Evolutionary conservation across 75 land plant genomes (phyloP).

Genomic region (Chamaecyparis obtusa): DNA sequence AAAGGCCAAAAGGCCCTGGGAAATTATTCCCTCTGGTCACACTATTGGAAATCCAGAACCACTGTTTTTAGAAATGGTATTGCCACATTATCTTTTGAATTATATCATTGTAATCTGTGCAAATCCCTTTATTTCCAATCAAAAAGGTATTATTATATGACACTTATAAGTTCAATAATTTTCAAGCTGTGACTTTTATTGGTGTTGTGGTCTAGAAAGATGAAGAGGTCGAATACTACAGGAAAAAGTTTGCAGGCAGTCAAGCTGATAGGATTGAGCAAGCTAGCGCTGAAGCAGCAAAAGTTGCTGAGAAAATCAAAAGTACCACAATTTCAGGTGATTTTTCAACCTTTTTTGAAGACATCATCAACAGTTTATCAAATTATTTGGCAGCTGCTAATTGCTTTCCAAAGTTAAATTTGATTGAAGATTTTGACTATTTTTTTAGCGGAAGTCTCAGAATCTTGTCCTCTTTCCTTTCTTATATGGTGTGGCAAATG

Average conservation of each 20-base stretch:
- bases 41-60: constrained; percentile 85
- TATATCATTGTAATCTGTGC: not conserved
- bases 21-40: constrained; percentile 76
- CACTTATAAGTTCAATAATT: not conserved
- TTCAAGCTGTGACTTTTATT: not conserved
- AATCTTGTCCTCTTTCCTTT: not conserved
- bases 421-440: not conserved
- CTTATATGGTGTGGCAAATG: not conserved
- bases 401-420: not conserved
- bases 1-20: constrained; percentile 62
- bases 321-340: constrained; percentile 50
- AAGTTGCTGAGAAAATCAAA: constrained; percentile 48
- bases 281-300: constrained; percentile 52
- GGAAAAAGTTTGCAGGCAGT: constrained; percentile 82
- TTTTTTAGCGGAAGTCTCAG: not conserved
- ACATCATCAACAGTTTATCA: not conserved
- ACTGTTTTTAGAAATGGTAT: constrained; percentile 87
- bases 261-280: constrained; percentile 79
- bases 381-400: not conserved
- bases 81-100: constrained; percentile 29
- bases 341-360: not conserved
- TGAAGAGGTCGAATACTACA: constrained; percentile 64
- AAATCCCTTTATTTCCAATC: not conserved
- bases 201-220: constrained; percentile 63
- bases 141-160: not conserved